phyloP scores from a whole-genome alignment of 495 filamentous ascomycete genomes.

The Penicillium canariense region DNA sequence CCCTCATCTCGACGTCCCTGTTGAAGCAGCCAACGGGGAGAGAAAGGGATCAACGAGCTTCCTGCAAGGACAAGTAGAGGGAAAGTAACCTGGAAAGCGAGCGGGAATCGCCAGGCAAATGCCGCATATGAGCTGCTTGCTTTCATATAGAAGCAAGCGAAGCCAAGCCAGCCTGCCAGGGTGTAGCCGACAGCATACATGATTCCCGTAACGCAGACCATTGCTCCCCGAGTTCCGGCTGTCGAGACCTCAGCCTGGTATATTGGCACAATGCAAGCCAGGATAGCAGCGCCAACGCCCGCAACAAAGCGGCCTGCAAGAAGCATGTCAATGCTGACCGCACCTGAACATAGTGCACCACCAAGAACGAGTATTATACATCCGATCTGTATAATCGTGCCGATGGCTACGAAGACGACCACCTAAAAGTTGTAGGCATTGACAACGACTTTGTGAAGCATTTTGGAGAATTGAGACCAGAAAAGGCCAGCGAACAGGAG shows the following conservation, averaged over 20 bases:
- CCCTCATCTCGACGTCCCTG: conserved; percentile 26
- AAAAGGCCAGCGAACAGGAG: no score
- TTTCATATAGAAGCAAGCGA: conserved; percentile 26
- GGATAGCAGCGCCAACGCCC: conserved; percentile 34
- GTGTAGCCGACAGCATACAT: conserved; percentile 33
- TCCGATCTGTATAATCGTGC: conserved; percentile 35
- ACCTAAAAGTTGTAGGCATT: conserved; percentile 23
- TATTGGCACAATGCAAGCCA: conserved; percentile 37
- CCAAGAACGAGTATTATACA: conserved; percentile 30
- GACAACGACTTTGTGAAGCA: conserved; percentile 13
- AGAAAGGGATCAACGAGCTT: conserved; percentile 26
- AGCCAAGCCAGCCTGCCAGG: conserved; percentile 34
- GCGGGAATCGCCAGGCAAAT: conserved; percentile 36
- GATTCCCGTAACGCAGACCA: conserved; percentile 34
- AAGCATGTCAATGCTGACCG: conserved; percentile 41
- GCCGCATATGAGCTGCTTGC: conserved; percentile 10
- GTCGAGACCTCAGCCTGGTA: conserved; percentile 41
- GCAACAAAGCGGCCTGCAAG: conserved; percentile 36
- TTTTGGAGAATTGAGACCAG: no score
- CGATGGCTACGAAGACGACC: conserved; percentile 24
- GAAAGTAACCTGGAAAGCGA: conserved; percentile 32
- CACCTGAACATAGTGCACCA: conserved; percentile 35
- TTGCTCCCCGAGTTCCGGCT: conserved; percentile 32
- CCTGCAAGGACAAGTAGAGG: conserved; percentile 30
- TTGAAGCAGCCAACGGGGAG: conserved; percentile 37